Evolutionary conservation across 1,284 basidiomycete species (phyloP).

Genomic region (Lignosus rhinocerotis): DNA sequence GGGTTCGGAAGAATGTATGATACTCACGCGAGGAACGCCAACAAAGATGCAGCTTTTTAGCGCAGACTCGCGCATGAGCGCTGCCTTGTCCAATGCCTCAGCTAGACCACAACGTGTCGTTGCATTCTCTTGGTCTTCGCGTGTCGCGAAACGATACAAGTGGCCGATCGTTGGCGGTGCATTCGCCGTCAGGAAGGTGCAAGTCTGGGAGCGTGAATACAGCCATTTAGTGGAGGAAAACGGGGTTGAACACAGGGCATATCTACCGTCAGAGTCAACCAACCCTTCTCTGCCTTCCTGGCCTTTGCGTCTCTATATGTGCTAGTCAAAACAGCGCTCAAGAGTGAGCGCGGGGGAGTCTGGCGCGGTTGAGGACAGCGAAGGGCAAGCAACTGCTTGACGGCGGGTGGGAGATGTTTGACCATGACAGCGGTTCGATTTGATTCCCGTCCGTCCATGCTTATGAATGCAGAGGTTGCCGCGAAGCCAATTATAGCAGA

Average conservation of each 20-base stretch:
- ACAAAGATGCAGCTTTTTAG: constrained; percentile 93
- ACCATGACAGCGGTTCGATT: constrained; percentile 31
- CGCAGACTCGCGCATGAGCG: constrained; percentile 89
- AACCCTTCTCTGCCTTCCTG: constrained; percentile 72
- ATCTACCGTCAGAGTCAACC: constrained; percentile 80
- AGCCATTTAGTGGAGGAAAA: background rate
- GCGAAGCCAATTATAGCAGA: too few relatives aligned
- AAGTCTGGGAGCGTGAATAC: constrained; percentile 52
- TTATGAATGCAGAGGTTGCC: too few relatives aligned
- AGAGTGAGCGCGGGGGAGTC: constrained; percentile 52
- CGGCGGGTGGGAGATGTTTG: constrained; percentile 45
- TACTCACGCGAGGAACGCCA: constrained; percentile 83
- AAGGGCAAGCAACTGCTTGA: constrained; percentile 76
- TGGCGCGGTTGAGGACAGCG: constrained; percentile 65
- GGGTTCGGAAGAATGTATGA: background rate
- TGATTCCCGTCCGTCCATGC: too few relatives aligned
- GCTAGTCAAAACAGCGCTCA: constrained; percentile 58
- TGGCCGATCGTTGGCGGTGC: constrained; percentile 77
- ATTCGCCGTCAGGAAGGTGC: constrained; percentile 82
- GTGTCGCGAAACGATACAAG: constrained; percentile 77
- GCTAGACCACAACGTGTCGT: constrained; percentile 45
- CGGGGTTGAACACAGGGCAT: background rate
- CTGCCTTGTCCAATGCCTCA: constrained; percentile 68
- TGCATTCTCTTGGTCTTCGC: constrained; percentile 45
- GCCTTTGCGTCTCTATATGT: constrained; percentile 64